phyloP scores from a whole-genome alignment of 352 stramenopile species.

The Aphanomyces cochlioides region DNA sequence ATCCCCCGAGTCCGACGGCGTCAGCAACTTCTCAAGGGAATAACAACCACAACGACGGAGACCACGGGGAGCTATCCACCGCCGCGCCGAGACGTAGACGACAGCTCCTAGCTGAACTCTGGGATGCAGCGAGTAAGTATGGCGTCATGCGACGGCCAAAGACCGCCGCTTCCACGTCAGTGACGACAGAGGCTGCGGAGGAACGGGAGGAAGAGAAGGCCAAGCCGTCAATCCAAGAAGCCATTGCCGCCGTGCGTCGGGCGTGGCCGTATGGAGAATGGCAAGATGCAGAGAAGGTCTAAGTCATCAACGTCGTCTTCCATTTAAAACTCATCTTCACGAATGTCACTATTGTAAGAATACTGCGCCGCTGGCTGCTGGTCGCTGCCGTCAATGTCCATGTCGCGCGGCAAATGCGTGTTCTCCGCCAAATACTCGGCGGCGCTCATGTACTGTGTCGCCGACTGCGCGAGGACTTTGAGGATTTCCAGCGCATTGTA shows the following conservation, averaged over 20 bases:
- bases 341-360: slow-evolving; percentile 34
- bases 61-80: too few relatives aligned
- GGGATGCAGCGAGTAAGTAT: too few relatives aligned
- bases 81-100: too few relatives aligned
- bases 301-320: slow-evolving; percentile 10
- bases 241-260: slow-evolving; percentile 58
- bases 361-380: not conserved
- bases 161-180: too few relatives aligned
- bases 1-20: too few relatives aligned
- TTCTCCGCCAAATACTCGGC: slow-evolving; percentile 75
- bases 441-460: slow-evolving; percentile 86
- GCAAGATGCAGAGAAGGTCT: not conserved
- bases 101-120: too few relatives aligned
- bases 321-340: slow-evolving; percentile 81
- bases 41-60: too few relatives aligned
- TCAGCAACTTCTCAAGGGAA: too few relatives aligned
- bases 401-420: slow-evolving; percentile 23
- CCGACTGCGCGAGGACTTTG: slow-evolving; percentile 81
- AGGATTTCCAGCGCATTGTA: slow-evolving; percentile 82
- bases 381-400: not conserved
- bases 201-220: too few relatives aligned
- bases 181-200: too few relatives aligned
- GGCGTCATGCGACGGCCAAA: too few relatives aligned
- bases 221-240: slow-evolving; percentile 36
- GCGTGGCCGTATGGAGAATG: slow-evolving; percentile 53